Conservation (phyloP, 2,329 filamentous ascomycete genomes). For the Colletotrichum spaethianum region DNA sequence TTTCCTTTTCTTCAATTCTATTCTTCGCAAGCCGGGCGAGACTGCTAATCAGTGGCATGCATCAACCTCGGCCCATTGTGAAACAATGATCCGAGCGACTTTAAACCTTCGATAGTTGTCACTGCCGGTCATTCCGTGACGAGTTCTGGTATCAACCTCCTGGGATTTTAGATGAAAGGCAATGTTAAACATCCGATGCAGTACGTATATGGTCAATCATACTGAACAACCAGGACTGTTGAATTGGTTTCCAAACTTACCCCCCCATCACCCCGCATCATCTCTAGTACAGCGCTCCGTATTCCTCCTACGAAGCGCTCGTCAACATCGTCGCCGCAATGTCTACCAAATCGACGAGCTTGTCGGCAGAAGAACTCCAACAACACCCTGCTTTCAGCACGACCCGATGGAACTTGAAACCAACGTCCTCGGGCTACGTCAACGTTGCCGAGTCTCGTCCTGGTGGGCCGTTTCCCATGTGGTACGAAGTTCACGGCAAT, state of each 20-base stretch:
- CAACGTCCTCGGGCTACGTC: conserved; percentile 7
- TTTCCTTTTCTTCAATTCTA: background rate
- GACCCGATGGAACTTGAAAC: conserved; percentile 15
- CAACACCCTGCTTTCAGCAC: conserved; percentile 26
- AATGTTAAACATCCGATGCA: background rate
- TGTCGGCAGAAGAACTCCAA: conserved; percentile 14
- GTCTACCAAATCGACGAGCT: background rate
- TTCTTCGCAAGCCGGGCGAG: background rate
- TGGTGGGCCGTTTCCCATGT: conserved; percentile 24
- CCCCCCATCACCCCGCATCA: background rate
- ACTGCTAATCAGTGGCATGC: background rate
- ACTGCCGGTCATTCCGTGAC: background rate
- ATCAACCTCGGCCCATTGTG: conserved; percentile 6
- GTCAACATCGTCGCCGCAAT: background rate
- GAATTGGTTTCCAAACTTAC: background rate
- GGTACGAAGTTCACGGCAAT: conserved; percentile 29
- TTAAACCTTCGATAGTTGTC: background rate
- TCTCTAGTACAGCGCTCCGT: too few species aligned
- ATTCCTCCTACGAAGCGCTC: background rate
- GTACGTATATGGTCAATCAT: background rate
- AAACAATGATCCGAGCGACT: conserved; percentile 12
- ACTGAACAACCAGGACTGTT: background rate
- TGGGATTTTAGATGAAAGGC: background rate
- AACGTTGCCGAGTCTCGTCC: conserved; percentile 13
- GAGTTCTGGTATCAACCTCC: background rate